A percentile compares a stretch with the other conserved stretches of the same genome.
These are phyloP conservation scores for Dendrobium nobile DNA, from an alignment of 106 monocot genomes.

Conservation along the genomic window DNA sequence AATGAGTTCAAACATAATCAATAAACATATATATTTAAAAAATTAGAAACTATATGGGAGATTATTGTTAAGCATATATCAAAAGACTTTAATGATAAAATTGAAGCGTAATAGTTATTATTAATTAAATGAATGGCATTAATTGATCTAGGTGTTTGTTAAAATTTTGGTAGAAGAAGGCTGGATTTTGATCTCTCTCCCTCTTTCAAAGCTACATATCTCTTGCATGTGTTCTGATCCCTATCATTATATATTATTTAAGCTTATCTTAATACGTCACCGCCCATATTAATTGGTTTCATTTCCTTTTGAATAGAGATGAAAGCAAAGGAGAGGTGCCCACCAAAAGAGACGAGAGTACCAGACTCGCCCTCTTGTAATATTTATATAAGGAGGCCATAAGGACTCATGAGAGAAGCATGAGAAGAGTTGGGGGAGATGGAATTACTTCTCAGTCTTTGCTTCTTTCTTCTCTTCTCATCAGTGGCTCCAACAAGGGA, in stretches of 20 bases:
- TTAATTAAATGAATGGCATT: too few species aligned
- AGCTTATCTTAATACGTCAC: neutral
- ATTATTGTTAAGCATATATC: too few species aligned
- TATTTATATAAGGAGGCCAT: neutral
- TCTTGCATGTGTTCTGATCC: too few species aligned
- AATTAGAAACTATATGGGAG: too few species aligned
- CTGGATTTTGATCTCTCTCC: too few species aligned
- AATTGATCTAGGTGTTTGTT: too few species aligned
- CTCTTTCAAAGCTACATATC: too few species aligned
- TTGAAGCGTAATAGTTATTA: too few species aligned
- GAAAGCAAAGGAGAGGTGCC: conserved; percentile 3
- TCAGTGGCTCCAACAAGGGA: conserved; percentile 17
- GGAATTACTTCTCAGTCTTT: neutral
- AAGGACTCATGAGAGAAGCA: neutral
- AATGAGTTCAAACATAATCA: too few species aligned
- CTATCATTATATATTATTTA: neutral
- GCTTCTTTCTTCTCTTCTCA: conserved; percentile 26
- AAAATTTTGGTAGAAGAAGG: too few species aligned
- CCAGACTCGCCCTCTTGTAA: neutral
- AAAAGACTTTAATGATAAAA: too few species aligned
- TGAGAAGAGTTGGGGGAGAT: neutral
- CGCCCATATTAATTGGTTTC: neutral
- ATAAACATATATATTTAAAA: too few species aligned
- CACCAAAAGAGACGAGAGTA: neutral
- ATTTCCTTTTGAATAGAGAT: neutral